These are phyloP conservation scores for Dioszegia aurantiaca DNA, from an alignment of 768 basidiomycete genomes.

Conservation along the genomic window DNA sequence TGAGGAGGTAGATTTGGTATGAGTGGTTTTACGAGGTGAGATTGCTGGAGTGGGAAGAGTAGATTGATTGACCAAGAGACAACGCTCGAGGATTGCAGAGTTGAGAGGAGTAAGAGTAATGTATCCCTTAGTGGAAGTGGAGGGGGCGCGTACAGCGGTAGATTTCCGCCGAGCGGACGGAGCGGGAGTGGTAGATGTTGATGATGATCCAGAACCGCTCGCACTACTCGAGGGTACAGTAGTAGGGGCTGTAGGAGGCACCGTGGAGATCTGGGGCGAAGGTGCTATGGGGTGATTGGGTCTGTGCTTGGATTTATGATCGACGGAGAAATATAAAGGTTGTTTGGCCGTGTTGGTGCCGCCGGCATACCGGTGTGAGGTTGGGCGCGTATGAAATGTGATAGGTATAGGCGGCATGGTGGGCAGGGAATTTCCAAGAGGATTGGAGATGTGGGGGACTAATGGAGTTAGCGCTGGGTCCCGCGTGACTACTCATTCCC, in stretches of 20 bases:
- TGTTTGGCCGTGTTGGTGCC: not conserved
- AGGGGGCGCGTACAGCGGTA: not conserved
- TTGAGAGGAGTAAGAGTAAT: conserved; percentile 11
- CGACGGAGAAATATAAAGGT: not conserved
- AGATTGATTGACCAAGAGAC: not conserved
- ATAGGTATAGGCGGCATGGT: conserved; percentile 6
- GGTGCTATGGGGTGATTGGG: not conserved
- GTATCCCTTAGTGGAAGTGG: not conserved
- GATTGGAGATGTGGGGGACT: not conserved
- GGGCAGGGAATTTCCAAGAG: not conserved
- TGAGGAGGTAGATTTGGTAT: not conserved
- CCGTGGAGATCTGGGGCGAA: not conserved
- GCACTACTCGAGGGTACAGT: not conserved
- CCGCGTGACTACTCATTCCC: no score
- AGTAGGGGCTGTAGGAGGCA: not conserved
- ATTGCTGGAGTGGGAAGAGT: not conserved
- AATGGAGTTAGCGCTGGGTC: not conserved
- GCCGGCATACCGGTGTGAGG: not conserved
- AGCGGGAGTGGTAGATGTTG: not conserved
- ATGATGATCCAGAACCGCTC: not conserved
- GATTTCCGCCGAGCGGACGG: not conserved
- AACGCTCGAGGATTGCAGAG: conserved; percentile 7
- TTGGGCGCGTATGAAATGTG: conserved; percentile 6
- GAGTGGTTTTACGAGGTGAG: conserved; percentile 2
- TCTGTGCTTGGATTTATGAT: not conserved